Conservation (phyloP, 2,329 filamentous ascomycete genomes). For the Ceratocystis ficicola region DNA sequence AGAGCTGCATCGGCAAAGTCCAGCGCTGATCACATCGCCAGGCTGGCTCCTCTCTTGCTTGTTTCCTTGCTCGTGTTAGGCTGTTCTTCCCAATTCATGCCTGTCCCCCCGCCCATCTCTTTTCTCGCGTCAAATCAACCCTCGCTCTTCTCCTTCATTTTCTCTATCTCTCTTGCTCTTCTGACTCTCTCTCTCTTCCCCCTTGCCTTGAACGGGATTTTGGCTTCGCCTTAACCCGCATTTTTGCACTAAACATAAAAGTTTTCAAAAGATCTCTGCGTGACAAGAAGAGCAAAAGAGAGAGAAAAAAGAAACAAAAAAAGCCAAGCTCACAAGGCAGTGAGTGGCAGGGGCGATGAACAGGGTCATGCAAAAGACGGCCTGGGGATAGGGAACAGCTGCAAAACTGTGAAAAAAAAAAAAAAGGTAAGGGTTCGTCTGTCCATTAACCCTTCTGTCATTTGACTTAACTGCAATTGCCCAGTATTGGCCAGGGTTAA, state of each 20-base stretch:
- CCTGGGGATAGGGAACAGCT: neutral
- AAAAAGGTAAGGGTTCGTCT: neutral
- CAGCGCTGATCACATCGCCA: neutral
- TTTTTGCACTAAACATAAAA: slow-evolving; percentile 6
- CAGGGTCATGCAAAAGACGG: neutral
- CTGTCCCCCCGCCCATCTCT: neutral
- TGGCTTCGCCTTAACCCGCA: slow-evolving; percentile 8
- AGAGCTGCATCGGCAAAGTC: neutral
- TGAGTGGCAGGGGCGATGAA: neutral
- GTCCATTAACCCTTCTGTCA: neutral
- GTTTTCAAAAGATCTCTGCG: neutral
- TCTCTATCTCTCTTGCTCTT: neutral
- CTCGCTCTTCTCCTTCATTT: neutral
- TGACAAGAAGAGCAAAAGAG: slow-evolving; percentile 1
- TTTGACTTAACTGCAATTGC: neutral
- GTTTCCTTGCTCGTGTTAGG: neutral
- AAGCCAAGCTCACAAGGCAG: slow-evolving; percentile 6
- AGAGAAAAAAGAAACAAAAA: neutral
- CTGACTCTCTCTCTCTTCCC: neutral
- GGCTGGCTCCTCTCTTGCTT: neutral
- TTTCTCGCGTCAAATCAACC: neutral
- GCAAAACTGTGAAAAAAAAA: neutral
- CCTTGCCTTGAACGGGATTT: slow-evolving; percentile 4
- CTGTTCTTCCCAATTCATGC: neutral
- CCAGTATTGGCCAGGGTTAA: too few relatives aligned